Evolutionary conservation across 495 filamentous ascomycete genomes (phyloP).

Genomic region (Daldinia concentrica): DNA sequence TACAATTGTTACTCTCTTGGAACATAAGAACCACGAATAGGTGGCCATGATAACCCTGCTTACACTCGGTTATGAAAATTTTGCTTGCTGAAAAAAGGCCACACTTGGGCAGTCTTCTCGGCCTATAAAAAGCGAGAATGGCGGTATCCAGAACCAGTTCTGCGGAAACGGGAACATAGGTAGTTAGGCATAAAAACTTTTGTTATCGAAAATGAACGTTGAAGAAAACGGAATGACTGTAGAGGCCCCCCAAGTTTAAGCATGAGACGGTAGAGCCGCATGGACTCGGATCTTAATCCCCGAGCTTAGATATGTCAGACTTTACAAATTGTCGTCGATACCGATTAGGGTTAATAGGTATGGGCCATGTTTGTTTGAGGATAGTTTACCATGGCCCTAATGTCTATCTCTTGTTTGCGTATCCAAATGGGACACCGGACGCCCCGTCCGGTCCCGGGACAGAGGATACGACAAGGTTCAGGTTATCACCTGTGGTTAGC

Average conservation of each 20-base stretch:
- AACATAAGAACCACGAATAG: neutral
- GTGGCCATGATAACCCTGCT: slow-evolving; percentile 10
- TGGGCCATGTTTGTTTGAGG: neutral
- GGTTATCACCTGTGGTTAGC: neutral
- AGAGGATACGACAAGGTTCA: slow-evolving; percentile 9
- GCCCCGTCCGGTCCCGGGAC: neutral
- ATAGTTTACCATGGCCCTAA: neutral
- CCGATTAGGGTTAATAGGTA: neutral
- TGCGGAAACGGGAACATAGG: too few relatives aligned
- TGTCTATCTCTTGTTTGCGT: neutral
- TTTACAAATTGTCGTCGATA: slow-evolving; percentile 11
- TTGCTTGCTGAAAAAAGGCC: slow-evolving; percentile 5
- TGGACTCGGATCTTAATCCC: neutral
- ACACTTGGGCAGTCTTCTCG: neutral
- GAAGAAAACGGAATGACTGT: neutral
- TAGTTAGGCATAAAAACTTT: neutral
- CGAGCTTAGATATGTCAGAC: slow-evolving; percentile 2
- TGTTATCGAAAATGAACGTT: neutral
- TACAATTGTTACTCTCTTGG: neutral
- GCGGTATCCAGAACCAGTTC: neutral
- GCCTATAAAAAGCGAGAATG: slow-evolving; percentile 3
- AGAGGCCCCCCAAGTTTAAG: neutral
- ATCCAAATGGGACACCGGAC: neutral
- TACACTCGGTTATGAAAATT: neutral
- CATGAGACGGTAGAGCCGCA: neutral